Conservation (phyloP, 108 stramenopile species). For the Cylindrotheca closterium region DNA sequence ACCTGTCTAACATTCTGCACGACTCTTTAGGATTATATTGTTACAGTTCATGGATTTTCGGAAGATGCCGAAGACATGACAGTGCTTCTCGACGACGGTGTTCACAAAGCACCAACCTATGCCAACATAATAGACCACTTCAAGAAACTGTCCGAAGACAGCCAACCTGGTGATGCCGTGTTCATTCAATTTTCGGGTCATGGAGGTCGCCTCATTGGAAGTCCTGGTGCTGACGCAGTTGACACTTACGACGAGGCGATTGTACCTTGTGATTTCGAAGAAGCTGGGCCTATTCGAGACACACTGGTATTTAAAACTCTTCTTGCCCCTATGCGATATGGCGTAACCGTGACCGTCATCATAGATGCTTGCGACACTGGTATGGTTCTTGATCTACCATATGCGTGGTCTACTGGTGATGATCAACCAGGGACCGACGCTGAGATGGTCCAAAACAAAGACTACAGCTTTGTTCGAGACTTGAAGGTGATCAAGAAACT, state of each 20-base stretch:
- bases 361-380: constrained; percentile 85
- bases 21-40: constrained; percentile 63
- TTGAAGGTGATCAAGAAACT: constrained; percentile 86
- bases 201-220: constrained; percentile 78
- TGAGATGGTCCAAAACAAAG: constrained; percentile 71
- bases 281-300: constrained; percentile 75
- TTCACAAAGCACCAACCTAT: constrained; percentile 71
- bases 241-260: constrained; percentile 83
- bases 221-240: constrained; percentile 41
- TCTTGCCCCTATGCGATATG: constrained; percentile 79
- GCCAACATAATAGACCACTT: constrained; percentile 76
- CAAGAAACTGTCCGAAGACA: constrained; percentile 68
- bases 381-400: constrained; percentile 80
- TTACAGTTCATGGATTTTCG: constrained; percentile 84
- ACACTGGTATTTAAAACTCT: constrained; percentile 82
- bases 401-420: constrained; percentile 67
- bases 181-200: constrained; percentile 87
- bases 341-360: constrained; percentile 77
- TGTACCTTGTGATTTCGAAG: constrained; percentile 66
- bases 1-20: background rate
- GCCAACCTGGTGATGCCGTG: constrained; percentile 85
- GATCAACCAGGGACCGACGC: constrained; percentile 44
- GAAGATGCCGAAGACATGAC: constrained; percentile 72
- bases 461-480: constrained; percentile 86
- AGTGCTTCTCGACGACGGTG: constrained; percentile 74